A percentile compares a stretch with the other conserved stretches of the same genome.
Evolutionary conservation across 495 filamentous ascomycete genomes (phyloP).

Genomic region (Penicillium salamii): DNA sequence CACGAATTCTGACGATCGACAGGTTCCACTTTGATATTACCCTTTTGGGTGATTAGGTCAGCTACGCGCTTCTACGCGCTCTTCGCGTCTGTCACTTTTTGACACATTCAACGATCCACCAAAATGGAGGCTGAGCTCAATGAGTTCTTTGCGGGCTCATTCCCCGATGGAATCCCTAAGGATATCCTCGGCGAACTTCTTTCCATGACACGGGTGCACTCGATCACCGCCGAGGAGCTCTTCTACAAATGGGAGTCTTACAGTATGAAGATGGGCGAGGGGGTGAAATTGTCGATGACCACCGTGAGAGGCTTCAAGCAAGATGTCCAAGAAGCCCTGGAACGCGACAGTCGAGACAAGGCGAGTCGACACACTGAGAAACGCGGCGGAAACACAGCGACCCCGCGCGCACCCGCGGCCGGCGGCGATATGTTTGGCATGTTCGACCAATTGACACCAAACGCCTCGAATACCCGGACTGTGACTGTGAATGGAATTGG

Average conservation of each 20-base stretch:
- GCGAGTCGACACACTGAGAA: conserved; percentile 59
- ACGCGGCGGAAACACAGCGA: conserved; percentile 52
- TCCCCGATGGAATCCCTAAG: conserved; percentile 56
- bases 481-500: conserved; percentile 43
- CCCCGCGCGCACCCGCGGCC: conserved; percentile 54
- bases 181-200: conserved; percentile 76
- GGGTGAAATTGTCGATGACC: conserved; percentile 65
- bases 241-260: conserved; percentile 99
- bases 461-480: conserved; percentile 55
- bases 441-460: conserved; percentile 77
- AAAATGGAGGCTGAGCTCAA: conserved; percentile 58
- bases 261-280: conserved; percentile 87
- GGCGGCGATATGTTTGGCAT: conserved; percentile 79
- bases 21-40: conserved; percentile 19
- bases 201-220: conserved; percentile 80
- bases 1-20: conserved; percentile 6
- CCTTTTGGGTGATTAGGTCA: conserved; percentile 21
- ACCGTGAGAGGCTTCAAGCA: conserved; percentile 76
- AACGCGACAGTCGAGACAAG: conserved; percentile 65
- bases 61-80: conserved; percentile 19
- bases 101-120: conserved; percentile 9
- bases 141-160: conserved; percentile 59
- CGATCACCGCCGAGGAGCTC: conserved; percentile 72
- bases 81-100: conserved; percentile 11
- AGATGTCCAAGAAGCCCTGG: conserved; percentile 78